A percentile compares a stretch with the other conserved stretches of the same genome.
phyloP scores from a whole-genome alignment of 2,329 filamentous ascomycete species.

The Diaporthe batatas region DNA sequence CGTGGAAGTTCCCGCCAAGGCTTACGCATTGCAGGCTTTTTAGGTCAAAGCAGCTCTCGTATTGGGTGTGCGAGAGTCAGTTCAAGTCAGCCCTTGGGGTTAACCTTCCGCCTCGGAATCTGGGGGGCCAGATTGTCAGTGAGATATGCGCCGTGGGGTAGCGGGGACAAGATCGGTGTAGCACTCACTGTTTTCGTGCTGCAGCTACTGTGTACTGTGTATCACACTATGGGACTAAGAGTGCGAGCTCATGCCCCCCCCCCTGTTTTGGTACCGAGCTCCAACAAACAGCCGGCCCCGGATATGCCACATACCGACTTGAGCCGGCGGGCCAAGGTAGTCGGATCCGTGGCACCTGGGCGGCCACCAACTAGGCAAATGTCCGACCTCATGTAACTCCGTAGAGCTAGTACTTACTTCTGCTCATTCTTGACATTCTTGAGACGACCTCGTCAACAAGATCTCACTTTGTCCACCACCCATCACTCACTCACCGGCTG shows the following conservation, averaged over 20 bases:
- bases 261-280: constrained; percentile 5
- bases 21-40: not conserved
- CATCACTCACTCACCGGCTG: not conserved
- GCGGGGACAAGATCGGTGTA: not conserved
- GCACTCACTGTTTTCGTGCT: not conserved
- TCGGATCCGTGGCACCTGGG: constrained; percentile 20
- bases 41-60: not conserved
- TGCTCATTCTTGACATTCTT: not conserved
- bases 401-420: not conserved
- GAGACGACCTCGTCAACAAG: not conserved
- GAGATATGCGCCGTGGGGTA: constrained; percentile 6
- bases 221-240: no score
- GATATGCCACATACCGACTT: constrained; percentile 14
- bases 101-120: constrained; percentile 16
- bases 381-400: not conserved
- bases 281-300: not conserved
- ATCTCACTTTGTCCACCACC: not conserved
- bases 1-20: not conserved
- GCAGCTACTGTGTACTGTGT: no score
- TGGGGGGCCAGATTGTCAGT: not conserved
- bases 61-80: constrained; percentile 3
- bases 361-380: not conserved
- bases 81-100: not conserved
- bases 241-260: not conserved
- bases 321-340: constrained; percentile 38